A percentile compares a stretch with the other conserved stretches of the same genome.
phyloP scores from a whole-genome alignment of 1,139 yeast species.

The Debaryomyces sp. region DNA sequence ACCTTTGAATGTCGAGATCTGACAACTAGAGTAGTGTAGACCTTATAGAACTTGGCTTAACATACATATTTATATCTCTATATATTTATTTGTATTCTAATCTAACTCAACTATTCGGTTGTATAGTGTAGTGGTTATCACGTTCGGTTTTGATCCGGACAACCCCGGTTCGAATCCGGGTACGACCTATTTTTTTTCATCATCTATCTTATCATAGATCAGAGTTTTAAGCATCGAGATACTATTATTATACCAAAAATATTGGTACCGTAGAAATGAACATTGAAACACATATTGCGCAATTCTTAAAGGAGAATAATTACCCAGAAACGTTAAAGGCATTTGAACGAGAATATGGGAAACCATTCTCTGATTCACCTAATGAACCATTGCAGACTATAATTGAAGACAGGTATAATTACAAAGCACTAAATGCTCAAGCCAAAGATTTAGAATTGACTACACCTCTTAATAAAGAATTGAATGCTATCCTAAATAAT shows the following conservation, averaged over 20 bases:
- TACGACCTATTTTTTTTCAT: conserved; percentile 61
- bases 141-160: conserved; percentile 66
- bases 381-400: conserved; percentile 55
- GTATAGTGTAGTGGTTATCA: conserved; percentile 50
- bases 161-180: conserved; percentile 98
- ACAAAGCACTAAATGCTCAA: conserved; percentile 21
- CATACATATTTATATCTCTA: too few species aligned
- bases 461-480: conserved; percentile 19
- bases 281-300: conserved; percentile 39
- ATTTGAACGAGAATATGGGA: conserved; percentile 52
- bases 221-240: not conserved
- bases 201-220: not conserved
- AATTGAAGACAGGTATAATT: conserved; percentile 51
- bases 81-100: not conserved
- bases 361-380: conserved; percentile 27
- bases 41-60: too few species aligned
- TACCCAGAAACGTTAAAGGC: conserved; percentile 45
- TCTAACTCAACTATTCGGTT: conserved; percentile 17
- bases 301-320: conserved; percentile 53
- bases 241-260: not conserved
- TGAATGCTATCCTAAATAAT: conserved; percentile 12
- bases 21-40: too few species aligned
- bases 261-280: not conserved
- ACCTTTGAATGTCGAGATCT: too few species aligned
- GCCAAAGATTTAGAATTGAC: conserved; percentile 14